Conservation (phyloP, 495 filamentous ascomycete species). For the Talaromyces proteolyticus region DNA sequence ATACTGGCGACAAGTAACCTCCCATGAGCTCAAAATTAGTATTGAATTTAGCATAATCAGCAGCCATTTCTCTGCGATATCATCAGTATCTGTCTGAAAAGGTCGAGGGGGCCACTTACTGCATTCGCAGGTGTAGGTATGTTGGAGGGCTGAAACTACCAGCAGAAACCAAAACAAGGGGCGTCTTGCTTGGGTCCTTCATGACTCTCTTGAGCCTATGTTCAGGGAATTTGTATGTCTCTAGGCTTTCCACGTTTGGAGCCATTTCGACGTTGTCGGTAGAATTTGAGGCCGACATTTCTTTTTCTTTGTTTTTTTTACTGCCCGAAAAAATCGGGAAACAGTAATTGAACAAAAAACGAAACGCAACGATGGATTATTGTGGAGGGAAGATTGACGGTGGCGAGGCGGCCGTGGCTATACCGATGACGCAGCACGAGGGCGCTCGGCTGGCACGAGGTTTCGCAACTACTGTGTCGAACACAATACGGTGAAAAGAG, state of each 20-base stretch:
- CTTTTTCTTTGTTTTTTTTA: background rate
- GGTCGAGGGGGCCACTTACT: conserved; percentile 26
- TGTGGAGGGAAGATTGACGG: no score
- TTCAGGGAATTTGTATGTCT: conserved; percentile 68
- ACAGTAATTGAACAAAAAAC: no score
- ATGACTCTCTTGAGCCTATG: conserved; percentile 64
- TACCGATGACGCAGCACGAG: no score
- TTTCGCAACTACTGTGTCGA: no score
- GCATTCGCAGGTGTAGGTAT: conserved; percentile 70
- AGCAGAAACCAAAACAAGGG: conserved; percentile 80
- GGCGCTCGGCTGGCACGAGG: no score
- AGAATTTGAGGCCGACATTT: conserved; percentile 2
- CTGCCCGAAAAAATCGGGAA: background rate
- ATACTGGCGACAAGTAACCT: conserved; percentile 74
- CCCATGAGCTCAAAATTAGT: conserved; percentile 82
- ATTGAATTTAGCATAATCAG: conserved; percentile 73
- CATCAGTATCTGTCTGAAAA: background rate
- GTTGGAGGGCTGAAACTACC: conserved; percentile 85
- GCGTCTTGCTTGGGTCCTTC: conserved; percentile 62
- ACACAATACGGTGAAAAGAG: conserved; percentile 4
- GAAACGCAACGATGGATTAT: no score
- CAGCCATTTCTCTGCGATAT: conserved; percentile 66
- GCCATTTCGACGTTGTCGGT: background rate
- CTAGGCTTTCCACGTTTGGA: conserved; percentile 14
- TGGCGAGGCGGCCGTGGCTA: background rate